A percentile compares a stretch with the other conserved stretches of the same genome.
phyloP scores from a whole-genome alignment of 108 stramenopile genomes.

The Schizochytrium sp. region DNA sequence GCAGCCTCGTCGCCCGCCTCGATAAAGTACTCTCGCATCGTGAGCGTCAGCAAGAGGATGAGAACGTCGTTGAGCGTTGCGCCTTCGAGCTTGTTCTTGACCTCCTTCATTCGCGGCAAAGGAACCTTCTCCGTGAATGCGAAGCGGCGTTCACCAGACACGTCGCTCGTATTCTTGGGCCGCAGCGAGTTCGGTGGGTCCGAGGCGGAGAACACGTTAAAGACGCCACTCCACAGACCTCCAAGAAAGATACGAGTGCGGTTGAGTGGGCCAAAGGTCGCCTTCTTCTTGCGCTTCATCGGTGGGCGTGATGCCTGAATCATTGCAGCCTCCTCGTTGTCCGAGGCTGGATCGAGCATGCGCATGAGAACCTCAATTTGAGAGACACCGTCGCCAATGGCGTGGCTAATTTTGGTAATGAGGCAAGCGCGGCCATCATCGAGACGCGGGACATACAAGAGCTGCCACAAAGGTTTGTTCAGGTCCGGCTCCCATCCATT shows the following conservation, averaged over 20 bases:
- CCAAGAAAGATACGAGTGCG: not conserved
- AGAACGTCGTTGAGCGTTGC: constrained; percentile 13
- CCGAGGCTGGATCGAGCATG: not conserved
- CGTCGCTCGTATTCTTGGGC: not conserved
- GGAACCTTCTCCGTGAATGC: not conserved
- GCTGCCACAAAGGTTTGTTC: not conserved
- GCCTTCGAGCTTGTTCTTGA: not conserved
- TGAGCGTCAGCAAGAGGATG: not conserved
- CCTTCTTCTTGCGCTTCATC: not conserved
- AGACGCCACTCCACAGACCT: not conserved
- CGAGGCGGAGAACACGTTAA: not conserved
- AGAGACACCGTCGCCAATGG: not conserved
- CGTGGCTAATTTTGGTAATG: constrained; percentile 10
- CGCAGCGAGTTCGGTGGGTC: not conserved
- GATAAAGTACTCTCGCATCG: not conserved
- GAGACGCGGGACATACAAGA: not conserved
- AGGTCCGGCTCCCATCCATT: not conserved
- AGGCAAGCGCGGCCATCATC: constrained; percentile 1
- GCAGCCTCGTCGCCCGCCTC: not conserved
- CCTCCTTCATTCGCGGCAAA: not conserved
- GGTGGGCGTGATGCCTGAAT: not conserved
- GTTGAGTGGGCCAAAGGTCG: not conserved
- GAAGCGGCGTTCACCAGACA: not conserved
- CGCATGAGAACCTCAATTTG: constrained; percentile 5
- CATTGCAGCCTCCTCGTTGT: not conserved